Evolutionary conservation across 2,329 filamentous ascomycete species (phyloP), one percentile per base, ranked within the genome.

Genomic region (Trichophyton rubrum): DNA sequence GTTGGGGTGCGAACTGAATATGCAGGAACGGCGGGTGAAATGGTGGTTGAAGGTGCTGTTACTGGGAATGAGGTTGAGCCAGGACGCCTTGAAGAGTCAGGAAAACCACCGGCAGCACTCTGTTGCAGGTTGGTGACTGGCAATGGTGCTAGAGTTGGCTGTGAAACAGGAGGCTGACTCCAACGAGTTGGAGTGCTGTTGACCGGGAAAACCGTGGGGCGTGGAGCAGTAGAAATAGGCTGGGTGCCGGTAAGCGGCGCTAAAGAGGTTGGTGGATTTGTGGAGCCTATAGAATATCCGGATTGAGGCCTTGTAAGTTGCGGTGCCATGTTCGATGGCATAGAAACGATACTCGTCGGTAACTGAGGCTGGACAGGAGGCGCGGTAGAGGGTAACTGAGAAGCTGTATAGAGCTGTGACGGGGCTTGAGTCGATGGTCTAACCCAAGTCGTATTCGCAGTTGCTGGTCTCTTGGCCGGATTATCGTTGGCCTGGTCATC

Each of bases 11-110:
- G 77, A 5, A 77, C 77, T 59, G 82, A 87, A 22, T 82, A 79
- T 15, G 85, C 82, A n/a, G 80, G 81, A n/a, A 87, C 72, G 0
- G 84, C 84, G 0, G 89, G 90, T 0, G 89, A 92, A 0, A 79
- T 78, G 8, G 75, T 77, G 20, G 77, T 78, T 22, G 49, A 4
- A 7, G 51, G 33, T 9, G 51, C n/a, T 38, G 85, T 86, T 5
- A 78, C 74, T 0, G 77, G 77, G 2, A 58, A 56, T 3, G 71
- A 72, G 61, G 75, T 81, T 0, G 80, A 79, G 61, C 78, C 81
- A 58, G 79, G 73, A 60, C 80, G 79, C 56, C 79, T 67, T 60
- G 67, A 67, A 3, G 73, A 67, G 24, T 77, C 71, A 1, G 73
- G 67, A 3, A 74, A 45, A 15, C 38, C 8, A 20, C n/a, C 43